A percentile compares a stretch with the other conserved stretches of the same genome.
phyloP scores from a whole-genome alignment of 345 rosid species.

The Syzygium jambos region DNA sequence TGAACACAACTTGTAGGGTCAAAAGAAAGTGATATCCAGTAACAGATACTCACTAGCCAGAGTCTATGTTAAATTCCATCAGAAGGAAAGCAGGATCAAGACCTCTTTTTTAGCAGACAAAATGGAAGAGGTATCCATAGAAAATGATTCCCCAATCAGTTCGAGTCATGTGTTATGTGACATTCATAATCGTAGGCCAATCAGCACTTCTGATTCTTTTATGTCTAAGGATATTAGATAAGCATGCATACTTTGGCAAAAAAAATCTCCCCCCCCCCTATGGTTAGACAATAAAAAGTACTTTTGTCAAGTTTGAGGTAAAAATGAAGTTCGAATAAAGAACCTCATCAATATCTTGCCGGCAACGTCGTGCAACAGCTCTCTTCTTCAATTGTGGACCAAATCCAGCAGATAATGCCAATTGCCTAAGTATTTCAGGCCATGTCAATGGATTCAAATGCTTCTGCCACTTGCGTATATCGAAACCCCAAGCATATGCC shows the following conservation, averaged over 20 bases:
- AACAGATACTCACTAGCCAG: not conserved
- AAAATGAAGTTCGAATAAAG: not conserved
- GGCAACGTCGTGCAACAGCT: slow-evolving; percentile 20
- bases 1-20: not conserved
- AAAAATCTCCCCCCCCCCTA: not conserved
- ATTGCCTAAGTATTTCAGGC: slow-evolving; percentile 92
- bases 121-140: not conserved
- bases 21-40: not conserved
- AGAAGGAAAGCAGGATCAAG: not conserved
- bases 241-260: not conserved
- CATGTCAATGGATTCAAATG: slow-evolving; percentile 84
- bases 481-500: slow-evolving; percentile 99
- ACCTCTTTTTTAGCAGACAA: not conserved
- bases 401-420: slow-evolving; percentile 83
- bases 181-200: not conserved
- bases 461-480: slow-evolving; percentile 88
- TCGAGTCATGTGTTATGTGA: not conserved
- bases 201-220: not conserved
- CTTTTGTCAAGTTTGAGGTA: not conserved
- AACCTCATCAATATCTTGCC: slow-evolving; percentile 69
- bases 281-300: not conserved
- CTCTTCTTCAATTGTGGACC: slow-evolving; percentile 83
- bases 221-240: not conserved
- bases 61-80: not conserved
- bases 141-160: not conserved